These are phyloP conservation scores for Pythium volutum DNA, from an alignment of 352 stramenopile genomes.

Conservation along the genomic window DNA sequence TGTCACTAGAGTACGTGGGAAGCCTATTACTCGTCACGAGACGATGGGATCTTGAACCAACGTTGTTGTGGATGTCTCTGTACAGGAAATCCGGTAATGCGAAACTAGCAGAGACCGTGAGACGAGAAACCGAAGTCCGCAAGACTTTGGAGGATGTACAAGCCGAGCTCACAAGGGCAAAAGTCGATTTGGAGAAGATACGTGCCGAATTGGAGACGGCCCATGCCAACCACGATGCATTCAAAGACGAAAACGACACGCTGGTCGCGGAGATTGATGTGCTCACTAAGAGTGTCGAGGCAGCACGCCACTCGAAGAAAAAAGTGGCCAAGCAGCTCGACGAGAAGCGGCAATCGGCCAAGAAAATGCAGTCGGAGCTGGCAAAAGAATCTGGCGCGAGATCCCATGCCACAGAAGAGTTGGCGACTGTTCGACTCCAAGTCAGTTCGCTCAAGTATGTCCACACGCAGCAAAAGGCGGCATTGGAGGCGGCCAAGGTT, in stretches of 20 bases:
- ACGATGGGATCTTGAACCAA: background rate
- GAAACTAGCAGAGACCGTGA: slow-evolving; percentile 30
- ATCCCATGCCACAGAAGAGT: slow-evolving; percentile 70
- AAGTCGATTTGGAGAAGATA: slow-evolving; percentile 32
- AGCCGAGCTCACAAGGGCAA: slow-evolving; percentile 28
- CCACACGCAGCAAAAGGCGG: slow-evolving; percentile 74
- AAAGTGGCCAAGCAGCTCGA: slow-evolving; percentile 77
- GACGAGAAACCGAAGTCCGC: slow-evolving; percentile 34
- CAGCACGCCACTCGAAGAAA: slow-evolving; percentile 58
- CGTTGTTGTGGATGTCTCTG: background rate
- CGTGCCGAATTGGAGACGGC: slow-evolving; percentile 46
- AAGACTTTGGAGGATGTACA: slow-evolving; percentile 34
- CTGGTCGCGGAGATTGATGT: slow-evolving; percentile 71
- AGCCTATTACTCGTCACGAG: background rate
- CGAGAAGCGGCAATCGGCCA: slow-evolving; percentile 71
- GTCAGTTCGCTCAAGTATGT: slow-evolving; percentile 70
- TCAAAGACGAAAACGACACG: slow-evolving; percentile 74
- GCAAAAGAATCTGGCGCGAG: slow-evolving; percentile 69
- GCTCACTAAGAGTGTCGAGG: slow-evolving; percentile 57
- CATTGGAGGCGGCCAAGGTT: slow-evolving; percentile 67
- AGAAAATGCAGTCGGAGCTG: slow-evolving; percentile 67
- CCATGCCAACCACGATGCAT: slow-evolving; percentile 43
- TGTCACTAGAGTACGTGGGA: slow-evolving; percentile 10
- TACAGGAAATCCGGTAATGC: slow-evolving; percentile 34
- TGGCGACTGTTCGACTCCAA: slow-evolving; percentile 64